Base-by-base conservation (phyloP, 768 basidiomycete species). In the Amanita brunnescens region DNA sequence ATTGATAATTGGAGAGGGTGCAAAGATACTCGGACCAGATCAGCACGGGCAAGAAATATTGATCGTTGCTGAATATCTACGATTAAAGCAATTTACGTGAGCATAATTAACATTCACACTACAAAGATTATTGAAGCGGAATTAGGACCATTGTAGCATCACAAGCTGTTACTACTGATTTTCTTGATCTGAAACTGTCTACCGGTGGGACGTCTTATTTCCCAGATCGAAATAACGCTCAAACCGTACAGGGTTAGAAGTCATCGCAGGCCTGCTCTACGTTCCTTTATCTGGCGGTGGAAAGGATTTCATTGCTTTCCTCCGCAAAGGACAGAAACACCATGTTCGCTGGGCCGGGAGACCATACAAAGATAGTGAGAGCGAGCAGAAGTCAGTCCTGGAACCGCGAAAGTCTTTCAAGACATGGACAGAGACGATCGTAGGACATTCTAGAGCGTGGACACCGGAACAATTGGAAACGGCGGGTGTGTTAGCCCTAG, bases 391-490 rank as follows among this genome's bases (percentile, higher is more conserved):
- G 9, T 62, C 76, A 20, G 57, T 60, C 32, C 69, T 92, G 6
- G 87, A 91, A 62, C 88, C 88, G 0, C 74, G 88, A n/a, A 79
- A 75, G 49, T 86, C 83, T 1, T 91, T 91, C 72, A 85, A 81
- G 66, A 74, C 74, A 4, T 92, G 88, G 88, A 79, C 81, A 0
- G 85, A 91, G 65, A 79, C 71, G 1, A 78, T 91, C 12, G 74
- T 78, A 6, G 87, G 87, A 4, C 70, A 80, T 51, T 81, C 77
- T 56, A 70, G 85, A 30, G 70, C 71, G 7, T 92, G 88, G 88
- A 81, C 85, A 6, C 87, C 90, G 50, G 87, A 91, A 61, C 85
- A 91, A 60, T 61, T 90, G 34, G 87, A 90, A 62, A 90, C 87
- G 1, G 87, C 86, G 1, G 82, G 83, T 33, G 86, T 91, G 9